Conservation (phyloP, 1,139 yeast genomes). For the Taphrina deformans region DNA sequence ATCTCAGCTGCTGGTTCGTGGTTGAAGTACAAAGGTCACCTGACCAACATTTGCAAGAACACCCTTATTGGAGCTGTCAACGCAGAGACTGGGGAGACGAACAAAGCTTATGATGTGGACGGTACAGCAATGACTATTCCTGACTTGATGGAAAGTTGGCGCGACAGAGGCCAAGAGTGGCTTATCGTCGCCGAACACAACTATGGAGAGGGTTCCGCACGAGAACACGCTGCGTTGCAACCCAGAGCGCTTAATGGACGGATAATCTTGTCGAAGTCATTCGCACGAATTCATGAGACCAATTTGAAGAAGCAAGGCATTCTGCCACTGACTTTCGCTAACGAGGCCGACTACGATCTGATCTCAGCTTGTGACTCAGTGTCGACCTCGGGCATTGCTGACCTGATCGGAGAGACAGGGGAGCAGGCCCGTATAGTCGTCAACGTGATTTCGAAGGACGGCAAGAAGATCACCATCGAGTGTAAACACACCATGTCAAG, state of each 20-base stretch:
- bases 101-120: constrained; percentile 82
- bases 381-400: constrained; percentile 73
- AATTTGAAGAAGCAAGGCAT: constrained; percentile 94
- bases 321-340: constrained; percentile 86
- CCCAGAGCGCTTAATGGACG: constrained; percentile 93
- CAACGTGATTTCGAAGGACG: constrained; percentile 72
- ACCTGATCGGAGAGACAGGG: constrained; percentile 77
- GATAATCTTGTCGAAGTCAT: constrained; percentile 84
- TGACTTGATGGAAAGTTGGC: constrained; percentile 96
- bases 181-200: constrained; percentile 94
- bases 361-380: constrained; percentile 74
- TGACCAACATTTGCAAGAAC: constrained; percentile 91
- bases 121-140: constrained; percentile 78
- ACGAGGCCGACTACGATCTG: constrained; percentile 83
- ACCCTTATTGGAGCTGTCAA: constrained; percentile 96
- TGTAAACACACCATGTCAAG: constrained; percentile 94
- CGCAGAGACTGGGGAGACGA: constrained; percentile 94
- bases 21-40: constrained; percentile 96
- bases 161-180: constrained; percentile 82
- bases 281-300: constrained; percentile 93
- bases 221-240: constrained; percentile 97
- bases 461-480: constrained; percentile 65
- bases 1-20: constrained; percentile 99
- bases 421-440: constrained; percentile 60
- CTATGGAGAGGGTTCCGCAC: constrained; percentile 98